A percentile compares a stretch with the other conserved stretches of the same genome.
phyloP scores from a whole-genome alignment of 192 early-diverging fungal genomes.

The Rhizophagus prolifer region DNA sequence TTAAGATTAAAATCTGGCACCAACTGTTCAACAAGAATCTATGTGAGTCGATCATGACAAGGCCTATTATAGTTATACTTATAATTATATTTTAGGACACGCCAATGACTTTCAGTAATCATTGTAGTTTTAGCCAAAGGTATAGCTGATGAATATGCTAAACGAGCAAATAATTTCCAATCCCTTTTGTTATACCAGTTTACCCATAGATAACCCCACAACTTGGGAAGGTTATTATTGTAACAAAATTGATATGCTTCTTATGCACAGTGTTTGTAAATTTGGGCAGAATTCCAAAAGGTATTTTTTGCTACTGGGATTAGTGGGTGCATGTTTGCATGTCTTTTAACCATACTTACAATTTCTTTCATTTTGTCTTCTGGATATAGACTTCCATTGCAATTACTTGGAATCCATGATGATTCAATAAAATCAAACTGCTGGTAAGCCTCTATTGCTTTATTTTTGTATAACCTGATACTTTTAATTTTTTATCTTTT shows the following conservation, averaged over 20 bases:
- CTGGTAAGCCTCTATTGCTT: neutral
- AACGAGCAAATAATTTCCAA: neutral
- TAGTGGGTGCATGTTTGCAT: constrained; percentile 4
- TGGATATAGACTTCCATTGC: neutral
- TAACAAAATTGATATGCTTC: constrained; percentile 7
- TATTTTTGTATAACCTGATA: neutral
- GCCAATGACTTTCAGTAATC: constrained; percentile 4
- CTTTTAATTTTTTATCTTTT: constrained; percentile 5
- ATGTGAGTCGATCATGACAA: neutral
- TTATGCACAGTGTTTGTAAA: neutral
- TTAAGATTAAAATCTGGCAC: neutral
- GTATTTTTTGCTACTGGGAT: constrained; percentile 6
- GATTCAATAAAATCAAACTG: constrained; percentile 17
- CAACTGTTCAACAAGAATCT: neutral
- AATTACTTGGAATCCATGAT: neutral
- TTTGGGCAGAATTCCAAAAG: neutral
- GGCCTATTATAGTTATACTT: constrained; percentile 7
- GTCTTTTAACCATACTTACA: constrained; percentile 15
- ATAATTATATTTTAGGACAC: constrained; percentile 7
- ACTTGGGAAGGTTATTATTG: neutral
- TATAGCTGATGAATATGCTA: too few species aligned
- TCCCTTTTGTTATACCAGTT: constrained; percentile 11
- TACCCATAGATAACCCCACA: neutral
- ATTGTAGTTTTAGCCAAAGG: neutral
- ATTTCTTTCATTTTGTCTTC: constrained; percentile 3